A percentile compares a stretch with the other conserved stretches of the same genome.
phyloP scores from a whole-genome alignment of 192 early-diverging fungal genomes.

The Coemansia sp. region DNA sequence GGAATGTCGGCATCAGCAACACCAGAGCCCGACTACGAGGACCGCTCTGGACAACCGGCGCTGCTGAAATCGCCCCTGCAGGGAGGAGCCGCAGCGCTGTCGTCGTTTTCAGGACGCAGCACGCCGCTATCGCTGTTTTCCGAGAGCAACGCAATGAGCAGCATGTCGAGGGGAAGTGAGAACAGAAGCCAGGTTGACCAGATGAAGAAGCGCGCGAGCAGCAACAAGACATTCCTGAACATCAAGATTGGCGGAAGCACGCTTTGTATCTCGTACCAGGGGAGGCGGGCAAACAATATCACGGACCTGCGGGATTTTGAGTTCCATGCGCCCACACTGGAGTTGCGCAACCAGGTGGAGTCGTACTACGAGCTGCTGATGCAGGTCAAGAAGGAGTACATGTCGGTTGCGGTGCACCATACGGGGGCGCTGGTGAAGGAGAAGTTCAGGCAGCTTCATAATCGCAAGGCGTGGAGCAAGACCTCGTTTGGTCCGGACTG shows the following conservation, averaged over 20 bases:
- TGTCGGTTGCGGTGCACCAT: constrained; percentile 52
- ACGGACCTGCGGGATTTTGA: constrained; percentile 55
- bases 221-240: constrained; percentile 88
- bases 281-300: constrained; percentile 55
- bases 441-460: constrained; percentile 55
- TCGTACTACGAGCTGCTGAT: constrained; percentile 56
- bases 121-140: constrained; percentile 29
- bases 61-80: constrained; percentile 15
- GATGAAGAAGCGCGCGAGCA: constrained; percentile 84
- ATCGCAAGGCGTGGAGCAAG: constrained; percentile 55
- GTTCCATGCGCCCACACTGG: constrained; percentile 51
- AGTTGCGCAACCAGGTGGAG: constrained; percentile 55
- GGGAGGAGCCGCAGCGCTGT: constrained; percentile 23
- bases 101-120: constrained; percentile 30
- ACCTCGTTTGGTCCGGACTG: constrained; percentile 50
- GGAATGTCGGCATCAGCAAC: not conserved
- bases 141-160: constrained; percentile 39
- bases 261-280: constrained; percentile 85
- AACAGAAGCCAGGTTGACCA: constrained; percentile 63
- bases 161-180: constrained; percentile 34
- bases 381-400: constrained; percentile 57
- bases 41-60: not conserved
- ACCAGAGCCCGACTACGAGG: not conserved
- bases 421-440: constrained; percentile 57
- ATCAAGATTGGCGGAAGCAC: constrained; percentile 84